A percentile compares a stretch with the other conserved stretches of the same genome.
phyloP scores from a whole-genome alignment of 2,329 filamentous ascomycete species.

The Colletotrichum sojae region DNA sequence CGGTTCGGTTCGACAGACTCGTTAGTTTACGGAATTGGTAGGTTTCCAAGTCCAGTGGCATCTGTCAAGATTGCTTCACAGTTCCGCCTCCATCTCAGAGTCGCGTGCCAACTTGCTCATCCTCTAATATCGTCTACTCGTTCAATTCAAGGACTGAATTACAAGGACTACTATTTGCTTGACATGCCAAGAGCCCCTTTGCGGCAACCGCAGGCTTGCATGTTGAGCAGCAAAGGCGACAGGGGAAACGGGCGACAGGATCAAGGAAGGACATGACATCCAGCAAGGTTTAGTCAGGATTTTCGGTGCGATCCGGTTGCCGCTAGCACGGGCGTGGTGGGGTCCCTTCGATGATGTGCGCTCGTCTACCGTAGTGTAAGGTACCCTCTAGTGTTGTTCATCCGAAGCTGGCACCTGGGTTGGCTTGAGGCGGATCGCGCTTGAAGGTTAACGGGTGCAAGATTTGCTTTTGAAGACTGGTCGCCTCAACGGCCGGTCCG shows the following conservation, averaged over 20 bases:
- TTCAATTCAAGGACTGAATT: too few relatives aligned
- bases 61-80: too few relatives aligned
- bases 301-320: conserved; percentile 18
- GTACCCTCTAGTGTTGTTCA: background rate
- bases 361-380: background rate
- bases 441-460: background rate
- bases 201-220: too few relatives aligned
- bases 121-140: too few relatives aligned
- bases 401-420: background rate
- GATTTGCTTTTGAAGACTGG: background rate
- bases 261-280: background rate
- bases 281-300: conserved; percentile 5
- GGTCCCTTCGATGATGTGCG: conserved; percentile 2
- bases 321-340: conserved; percentile 19
- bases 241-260: background rate
- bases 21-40: too few relatives aligned
- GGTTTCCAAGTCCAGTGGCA: too few relatives aligned
- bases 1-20: too few relatives aligned
- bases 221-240: too few relatives aligned
- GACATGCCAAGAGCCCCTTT: too few relatives aligned
- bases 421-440: background rate
- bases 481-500: background rate
- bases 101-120: too few relatives aligned
- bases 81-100: too few relatives aligned
- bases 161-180: too few relatives aligned